These are phyloP conservation scores for Rhizophlyctis rosea DNA, from an alignment of 192 early-diverging fungal species.

Conservation along the genomic window DNA sequence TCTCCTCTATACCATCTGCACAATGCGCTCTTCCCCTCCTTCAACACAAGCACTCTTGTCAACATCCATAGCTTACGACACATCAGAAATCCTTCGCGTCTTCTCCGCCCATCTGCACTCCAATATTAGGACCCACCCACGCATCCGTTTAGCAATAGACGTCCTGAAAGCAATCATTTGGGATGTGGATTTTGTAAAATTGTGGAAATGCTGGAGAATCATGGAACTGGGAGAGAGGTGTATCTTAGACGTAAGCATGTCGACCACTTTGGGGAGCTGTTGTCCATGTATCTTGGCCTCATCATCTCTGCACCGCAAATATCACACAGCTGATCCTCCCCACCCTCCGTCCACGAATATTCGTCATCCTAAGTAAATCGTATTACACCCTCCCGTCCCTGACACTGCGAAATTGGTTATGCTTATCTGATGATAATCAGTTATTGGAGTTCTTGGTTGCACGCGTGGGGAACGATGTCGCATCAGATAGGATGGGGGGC, in stretches of 20 bases:
- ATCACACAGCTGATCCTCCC: conserved; percentile 4
- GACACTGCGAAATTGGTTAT: conserved; percentile 3
- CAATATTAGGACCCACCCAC: neutral
- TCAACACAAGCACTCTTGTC: neutral
- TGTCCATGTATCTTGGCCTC: too few species aligned
- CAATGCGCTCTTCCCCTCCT: neutral
- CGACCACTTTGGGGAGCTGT: too few species aligned
- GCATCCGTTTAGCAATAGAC: conserved; percentile 12
- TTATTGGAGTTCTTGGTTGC: too few species aligned
- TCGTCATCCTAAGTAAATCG: conserved; percentile 17
- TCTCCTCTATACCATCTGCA: conserved; percentile 25
- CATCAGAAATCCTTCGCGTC: neutral
- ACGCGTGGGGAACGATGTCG: too few species aligned
- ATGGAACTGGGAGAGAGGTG: neutral
- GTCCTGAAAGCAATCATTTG: conserved; percentile 14
- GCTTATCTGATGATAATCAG: too few species aligned
- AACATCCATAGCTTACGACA: too few species aligned
- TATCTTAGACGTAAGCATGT: too few species aligned
- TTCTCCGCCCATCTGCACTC: neutral
- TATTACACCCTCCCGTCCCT: conserved; percentile 22
- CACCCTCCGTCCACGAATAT: conserved; percentile 1
- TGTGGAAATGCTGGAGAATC: conserved; percentile 7
- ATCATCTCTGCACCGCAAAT: too few species aligned
- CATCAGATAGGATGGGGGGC: too few species aligned
- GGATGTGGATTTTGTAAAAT: conserved; percentile 21